Evolutionary conservation across 2,329 filamentous ascomycete genomes (phyloP), one percentile per base, ranked within the genome.

Genomic region (Epichloe coenophiala): DNA sequence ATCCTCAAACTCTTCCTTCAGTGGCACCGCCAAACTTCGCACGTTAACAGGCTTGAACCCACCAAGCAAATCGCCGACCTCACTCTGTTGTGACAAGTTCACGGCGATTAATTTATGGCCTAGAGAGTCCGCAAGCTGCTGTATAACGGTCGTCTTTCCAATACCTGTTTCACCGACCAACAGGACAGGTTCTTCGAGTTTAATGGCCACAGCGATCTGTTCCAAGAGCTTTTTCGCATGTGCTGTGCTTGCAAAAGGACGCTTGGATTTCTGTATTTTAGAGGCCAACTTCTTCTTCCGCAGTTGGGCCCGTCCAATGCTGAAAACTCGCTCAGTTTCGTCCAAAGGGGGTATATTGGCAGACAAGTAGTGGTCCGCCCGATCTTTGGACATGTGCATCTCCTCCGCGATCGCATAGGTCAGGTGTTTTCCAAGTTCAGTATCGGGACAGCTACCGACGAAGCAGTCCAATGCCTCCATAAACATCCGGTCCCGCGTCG

Each of bases 121-220:
- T 31, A 96, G 75, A 3, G 84, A 78, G 52, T 86, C 83, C 0
- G 93, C 89, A 51, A 99, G 73, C 62, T 96, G 89, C 65, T 99
- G 93, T 13, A 98, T 84, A 27, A 93, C 86, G 0, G 93, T 95
- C 0, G 93, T 99, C 69, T 99, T 99, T 60, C 93, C 93, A 47
- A 95, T 96, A 71, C 93, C 93, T 7, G 93, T 99, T 70, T 99
- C 93, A 62, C 93, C 93, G n/a, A 99, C 93, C 31, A 99, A 79
- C 17, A 99, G 71, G 1, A 95, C 79, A 4, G 94, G 89, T 61
- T 99, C 93, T n/a, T 80, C 78, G 59, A 89, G 79, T 54, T 85
- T 82, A 5, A 96, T 80, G 1, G 89, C 85, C 38, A 88, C 83
- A 1, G 87, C 82, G 50, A 97, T 86, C 63, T 94, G 88, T 64